Conservation (phyloP, 2,329 filamentous ascomycete genomes). For the Colletotrichum sp. region DNA sequence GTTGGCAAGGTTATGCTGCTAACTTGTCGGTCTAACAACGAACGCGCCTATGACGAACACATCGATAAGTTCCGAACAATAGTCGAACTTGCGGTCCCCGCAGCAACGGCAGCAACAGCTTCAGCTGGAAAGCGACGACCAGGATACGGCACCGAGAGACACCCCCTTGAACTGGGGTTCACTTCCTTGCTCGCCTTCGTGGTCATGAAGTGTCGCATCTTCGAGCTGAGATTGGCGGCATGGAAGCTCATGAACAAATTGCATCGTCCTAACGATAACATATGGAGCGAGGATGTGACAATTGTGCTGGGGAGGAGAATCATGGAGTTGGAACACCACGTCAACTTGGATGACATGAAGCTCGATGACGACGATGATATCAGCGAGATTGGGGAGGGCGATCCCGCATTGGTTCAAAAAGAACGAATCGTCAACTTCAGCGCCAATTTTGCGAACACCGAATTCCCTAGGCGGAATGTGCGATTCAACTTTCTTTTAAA, state of each 20-base stretch:
- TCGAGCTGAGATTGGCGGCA: background rate
- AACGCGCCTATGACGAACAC: slow-evolving; percentile 33
- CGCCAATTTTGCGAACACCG: background rate
- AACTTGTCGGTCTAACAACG: background rate
- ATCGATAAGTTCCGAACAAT: slow-evolving; percentile 27
- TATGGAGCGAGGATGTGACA: slow-evolving; percentile 39
- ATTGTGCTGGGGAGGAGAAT: slow-evolving; percentile 34
- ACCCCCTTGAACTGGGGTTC: background rate
- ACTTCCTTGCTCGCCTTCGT: background rate
- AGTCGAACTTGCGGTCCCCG: background rate
- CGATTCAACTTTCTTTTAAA: background rate
- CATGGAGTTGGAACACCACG: slow-evolving; percentile 35
- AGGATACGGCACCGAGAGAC: background rate
- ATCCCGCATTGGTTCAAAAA: background rate
- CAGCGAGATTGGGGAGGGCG: background rate
- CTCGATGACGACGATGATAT: background rate
- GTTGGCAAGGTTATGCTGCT: background rate
- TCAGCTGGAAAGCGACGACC: background rate
- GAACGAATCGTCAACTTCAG: background rate
- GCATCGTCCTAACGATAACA: slow-evolving; percentile 36
- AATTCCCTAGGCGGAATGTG: background rate
- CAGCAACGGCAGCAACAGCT: background rate
- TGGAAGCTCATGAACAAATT: background rate
- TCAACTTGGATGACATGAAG: background rate
- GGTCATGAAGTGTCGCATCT: background rate